Percentiles rank a stretch among this genome's conserved stretches.
Conservation (phyloP, 129 eudicot species). For the Chrysanthemum makinoi region DNA sequence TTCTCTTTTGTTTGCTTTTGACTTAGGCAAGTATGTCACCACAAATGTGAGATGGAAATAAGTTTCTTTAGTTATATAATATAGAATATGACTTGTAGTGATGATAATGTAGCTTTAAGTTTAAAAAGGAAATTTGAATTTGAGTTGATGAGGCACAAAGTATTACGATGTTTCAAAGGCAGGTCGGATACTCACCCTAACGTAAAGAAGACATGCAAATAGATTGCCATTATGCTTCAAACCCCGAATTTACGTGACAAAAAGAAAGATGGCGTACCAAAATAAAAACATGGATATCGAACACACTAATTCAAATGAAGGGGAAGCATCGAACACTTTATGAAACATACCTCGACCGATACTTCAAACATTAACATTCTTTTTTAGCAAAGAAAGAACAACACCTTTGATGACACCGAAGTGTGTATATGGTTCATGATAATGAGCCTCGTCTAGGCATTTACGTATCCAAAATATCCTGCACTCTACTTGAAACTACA, state of each 20-base stretch:
- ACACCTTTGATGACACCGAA: no score
- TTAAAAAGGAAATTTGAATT: neutral
- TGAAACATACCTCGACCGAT: slow-evolving; percentile 67
- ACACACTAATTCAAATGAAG: neutral
- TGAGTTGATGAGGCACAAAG: slow-evolving; percentile 11
- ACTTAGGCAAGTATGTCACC: slow-evolving; percentile 76
- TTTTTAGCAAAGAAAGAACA: no score
- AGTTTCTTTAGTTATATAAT: slow-evolving; percentile 8
- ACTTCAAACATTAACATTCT: slow-evolving; percentile 1
- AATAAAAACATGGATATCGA: neutral
- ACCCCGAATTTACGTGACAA: slow-evolving; percentile 40
- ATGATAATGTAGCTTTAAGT: no score
- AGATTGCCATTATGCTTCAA: slow-evolving; percentile 85
- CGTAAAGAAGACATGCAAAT: slow-evolving; percentile 83
- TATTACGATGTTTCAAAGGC: slow-evolving; percentile 73
- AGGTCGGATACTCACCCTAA: slow-evolving; percentile 45
- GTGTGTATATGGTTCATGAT: no score
- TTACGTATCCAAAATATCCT: no score
- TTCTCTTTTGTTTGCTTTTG: slow-evolving; percentile 76
- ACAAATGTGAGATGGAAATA: slow-evolving; percentile 44
- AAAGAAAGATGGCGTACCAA: neutral
- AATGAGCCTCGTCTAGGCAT: no score
- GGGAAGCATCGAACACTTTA: neutral
- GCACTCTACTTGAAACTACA: no score
- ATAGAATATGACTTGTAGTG: no score